These are phyloP conservation scores for Magnusiomyces sp. DNA, from an alignment of 1,139 yeast species.

Conservation along the genomic window DNA sequence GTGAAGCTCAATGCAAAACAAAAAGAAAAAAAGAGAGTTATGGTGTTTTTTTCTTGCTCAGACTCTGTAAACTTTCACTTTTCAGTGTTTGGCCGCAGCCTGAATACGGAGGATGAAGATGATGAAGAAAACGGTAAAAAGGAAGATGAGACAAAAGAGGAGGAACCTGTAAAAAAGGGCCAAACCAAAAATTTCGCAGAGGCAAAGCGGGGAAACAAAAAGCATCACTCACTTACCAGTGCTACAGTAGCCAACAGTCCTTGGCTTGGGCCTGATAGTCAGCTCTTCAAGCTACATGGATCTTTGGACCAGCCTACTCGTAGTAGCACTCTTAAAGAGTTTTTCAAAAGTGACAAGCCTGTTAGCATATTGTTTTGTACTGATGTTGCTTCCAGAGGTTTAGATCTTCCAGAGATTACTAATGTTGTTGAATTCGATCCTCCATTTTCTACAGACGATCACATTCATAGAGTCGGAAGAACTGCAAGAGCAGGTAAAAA, in stretches of 20 bases:
- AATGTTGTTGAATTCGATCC: constrained; percentile 85
- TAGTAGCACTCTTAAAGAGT: constrained; percentile 63
- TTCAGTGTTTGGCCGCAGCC: constrained; percentile 49
- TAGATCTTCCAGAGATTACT: constrained; percentile 64
- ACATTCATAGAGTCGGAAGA: constrained; percentile 90
- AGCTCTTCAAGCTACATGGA: constrained; percentile 81
- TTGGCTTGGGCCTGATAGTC: constrained; percentile 39
- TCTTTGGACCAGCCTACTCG: constrained; percentile 77
- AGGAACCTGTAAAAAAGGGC: no score
- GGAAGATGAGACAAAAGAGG: constrained; percentile 18
- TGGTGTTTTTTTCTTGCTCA: constrained; percentile 87
- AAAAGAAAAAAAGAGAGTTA: constrained; percentile 42
- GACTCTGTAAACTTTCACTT: constrained; percentile 93
- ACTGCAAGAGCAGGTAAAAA: constrained; percentile 83
- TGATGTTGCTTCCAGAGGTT: constrained; percentile 90
- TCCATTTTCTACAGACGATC: constrained; percentile 88
- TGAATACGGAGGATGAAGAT: constrained; percentile 20
- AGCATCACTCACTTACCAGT: no score
- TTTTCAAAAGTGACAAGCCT: constrained; percentile 38
- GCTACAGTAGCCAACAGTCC: constrained; percentile 48
- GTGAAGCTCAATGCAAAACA: constrained; percentile 27
- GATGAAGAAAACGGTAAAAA: constrained; percentile 24
- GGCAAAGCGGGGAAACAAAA: no score
- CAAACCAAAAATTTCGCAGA: no score
- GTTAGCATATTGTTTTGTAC: constrained; percentile 76